Evolutionary conservation across 2,329 filamentous ascomycete species (phyloP), one percentile per base, ranked within the genome.

Genomic region (Cercospora sp.): DNA sequence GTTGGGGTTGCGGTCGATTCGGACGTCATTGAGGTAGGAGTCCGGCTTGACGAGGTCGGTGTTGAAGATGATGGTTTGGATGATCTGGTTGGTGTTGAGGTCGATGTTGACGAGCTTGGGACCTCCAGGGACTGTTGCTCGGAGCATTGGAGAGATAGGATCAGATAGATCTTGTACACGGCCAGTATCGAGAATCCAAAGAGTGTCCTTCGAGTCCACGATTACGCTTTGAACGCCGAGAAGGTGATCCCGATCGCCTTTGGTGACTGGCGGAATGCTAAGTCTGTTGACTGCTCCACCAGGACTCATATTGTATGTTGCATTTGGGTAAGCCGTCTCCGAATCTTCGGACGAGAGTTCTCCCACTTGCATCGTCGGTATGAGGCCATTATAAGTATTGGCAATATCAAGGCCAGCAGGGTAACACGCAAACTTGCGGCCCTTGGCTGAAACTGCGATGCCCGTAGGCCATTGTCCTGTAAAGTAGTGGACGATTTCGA

Each of bases 171-270:
- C 70, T 40, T 71, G 70, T 4, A 78, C 79, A 30, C 83, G 79
- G 5, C 83, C 83, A 2, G 83, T 85, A 68, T 85, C 84, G 6
- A 85, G 78, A 64, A 85, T 82, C 83, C 82, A 85, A 13, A 85
- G 77, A 5, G 81, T 79, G 71, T 85, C 82, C 2, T 74, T 71
- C 0, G 82, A 71, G 69, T 85, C 83, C 13, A 85, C 78, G 13
- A 85, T 82, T 0, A 85, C 82, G 40, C 78, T 81, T 72, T 85
- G 83, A 0, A 85, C 82, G 55, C 81, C 81, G 55, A 84, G 81
- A 3, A 85, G 75, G 70, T 84, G 79, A 67, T 81, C 72, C 9
- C 78, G 76, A 64, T 83, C 80, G 68, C 83, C 79, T 78, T 13
- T 79, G 70, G 69, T 69, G 10, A 70, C 74, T 2, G 79, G 72